Conservation (phyloP, 306 rosid genomes). For the Rubus idaeus region DNA sequence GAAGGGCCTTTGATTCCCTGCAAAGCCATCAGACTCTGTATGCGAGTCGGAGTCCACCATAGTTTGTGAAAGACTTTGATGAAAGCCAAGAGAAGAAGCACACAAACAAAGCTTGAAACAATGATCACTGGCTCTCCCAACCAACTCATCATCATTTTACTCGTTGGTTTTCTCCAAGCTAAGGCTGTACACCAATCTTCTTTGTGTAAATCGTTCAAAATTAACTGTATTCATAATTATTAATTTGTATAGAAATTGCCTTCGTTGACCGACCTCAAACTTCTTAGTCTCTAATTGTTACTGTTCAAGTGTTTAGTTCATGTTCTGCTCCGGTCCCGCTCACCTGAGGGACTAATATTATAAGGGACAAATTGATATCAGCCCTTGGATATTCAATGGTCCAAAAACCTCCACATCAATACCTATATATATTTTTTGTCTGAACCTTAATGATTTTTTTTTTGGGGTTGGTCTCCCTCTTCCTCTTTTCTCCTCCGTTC, state of each 20-base stretch:
- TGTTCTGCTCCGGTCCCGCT: no score
- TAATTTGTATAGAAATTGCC: neutral
- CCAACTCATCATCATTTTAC: neutral
- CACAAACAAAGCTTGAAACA: neutral
- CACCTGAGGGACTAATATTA: no score
- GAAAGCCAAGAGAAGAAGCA: neutral
- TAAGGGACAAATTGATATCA: no score
- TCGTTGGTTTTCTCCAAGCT: neutral
- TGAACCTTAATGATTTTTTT: no score
- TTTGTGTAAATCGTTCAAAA: neutral
- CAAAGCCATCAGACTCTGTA: constrained; percentile 14
- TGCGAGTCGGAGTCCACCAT: constrained; percentile 32
- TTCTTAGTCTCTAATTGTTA: neutral
- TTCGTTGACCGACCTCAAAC: neutral
- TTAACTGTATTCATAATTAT: neutral
- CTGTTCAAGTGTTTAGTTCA: neutral
- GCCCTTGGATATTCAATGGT: no score
- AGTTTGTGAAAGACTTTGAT: constrained; percentile 2
- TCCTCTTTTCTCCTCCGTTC: no score
- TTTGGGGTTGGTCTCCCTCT: no score
- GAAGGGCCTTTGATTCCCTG: constrained; percentile 31
- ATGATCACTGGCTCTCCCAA: neutral
- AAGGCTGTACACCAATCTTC: neutral
- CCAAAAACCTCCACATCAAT: no score
- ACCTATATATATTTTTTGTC: no score